A percentile compares a stretch with the other conserved stretches of the same genome.
Conservation (phyloP, 805 yeast species). For the Yamadazyma philogaea region DNA sequence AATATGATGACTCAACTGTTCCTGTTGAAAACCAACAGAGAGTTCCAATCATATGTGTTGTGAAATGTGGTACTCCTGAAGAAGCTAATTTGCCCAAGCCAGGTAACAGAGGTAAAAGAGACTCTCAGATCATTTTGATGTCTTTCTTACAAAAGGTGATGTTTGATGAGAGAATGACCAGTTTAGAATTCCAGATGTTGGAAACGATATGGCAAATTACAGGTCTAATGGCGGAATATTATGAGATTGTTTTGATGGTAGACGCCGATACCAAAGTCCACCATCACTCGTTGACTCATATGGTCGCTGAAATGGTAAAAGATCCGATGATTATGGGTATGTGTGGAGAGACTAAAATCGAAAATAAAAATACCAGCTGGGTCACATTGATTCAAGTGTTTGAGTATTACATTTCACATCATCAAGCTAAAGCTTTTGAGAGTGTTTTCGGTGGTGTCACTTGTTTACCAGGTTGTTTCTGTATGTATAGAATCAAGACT, state of each 20-base stretch:
- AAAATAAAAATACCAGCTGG: slow-evolving; percentile 81
- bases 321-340: slow-evolving; percentile 88
- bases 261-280: slow-evolving; percentile 91
- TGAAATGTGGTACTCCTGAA: slow-evolving; percentile 84
- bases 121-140: slow-evolving; percentile 88
- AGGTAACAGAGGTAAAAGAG: slow-evolving; percentile 96
- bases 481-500: slow-evolving; percentile 85
- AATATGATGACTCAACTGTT: slow-evolving; percentile 72
- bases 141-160: slow-evolving; percentile 82
- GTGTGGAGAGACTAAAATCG: slow-evolving; percentile 92
- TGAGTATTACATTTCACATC: slow-evolving; percentile 91
- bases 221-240: slow-evolving; percentile 78
- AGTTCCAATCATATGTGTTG: slow-evolving; percentile 74
- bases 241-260: slow-evolving; percentile 84
- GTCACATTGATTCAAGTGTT: slow-evolving; percentile 92
- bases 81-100: slow-evolving; percentile 67
- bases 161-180: slow-evolving; percentile 93
- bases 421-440: slow-evolving; percentile 91
- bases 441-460: slow-evolving; percentile 94
- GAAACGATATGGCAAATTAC: slow-evolving; percentile 76
- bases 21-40: slow-evolving; percentile 80
- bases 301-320: slow-evolving; percentile 84
- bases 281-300: slow-evolving; percentile 85
- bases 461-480: slow-evolving; percentile 93
- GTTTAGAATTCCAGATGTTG: slow-evolving; percentile 76